Base-by-base conservation (phyloP, 1,284 basidiomycete species). In the Fistulinella cinereoalba region DNA sequence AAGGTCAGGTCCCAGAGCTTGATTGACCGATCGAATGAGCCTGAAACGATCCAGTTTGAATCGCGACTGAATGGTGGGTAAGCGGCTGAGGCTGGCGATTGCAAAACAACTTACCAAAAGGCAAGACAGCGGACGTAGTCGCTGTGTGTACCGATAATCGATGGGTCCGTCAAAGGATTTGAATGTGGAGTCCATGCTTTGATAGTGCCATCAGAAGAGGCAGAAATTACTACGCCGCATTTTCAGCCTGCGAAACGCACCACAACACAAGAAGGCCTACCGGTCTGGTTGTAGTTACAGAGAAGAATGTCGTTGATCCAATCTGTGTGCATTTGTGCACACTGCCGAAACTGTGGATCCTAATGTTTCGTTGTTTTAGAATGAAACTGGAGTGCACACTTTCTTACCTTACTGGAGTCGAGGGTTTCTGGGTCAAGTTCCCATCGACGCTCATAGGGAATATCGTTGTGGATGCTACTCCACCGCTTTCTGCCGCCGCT, bases 301-400 rank as follows among this genome's bases (percentile, higher is more conserved):
- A 99, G 77, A 7, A 95, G 64, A 49, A 99, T 83, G 60, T 98
- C 96, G 67, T 97, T 98, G 38, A 98, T 84, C 97, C 96, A 99
- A 69, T 98, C 94, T 0, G 87, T 84, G 62, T 96, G 92, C 10
- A 82, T 80, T 65, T 96, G 92, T 5, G 85, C 82, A 49, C 82
- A 85, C 66, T 95, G 91, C 38, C 93, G 78, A 62, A 94, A 95
- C 39, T 74, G 71, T 47, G 79, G 73, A 27, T 65, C 67, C 81
- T 84, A 39, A 36, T 32, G 42, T 6, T 6, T 44, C 12, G 45
- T 57, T 47, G 24, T 51, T 40, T 45, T 12, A 43, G 28, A 38
- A 37, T 25, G 32, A 15, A 40, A 41, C 32, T 25, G 33, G 43
- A 19, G 49, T 45, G 28, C 31, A 47, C 29, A 41, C n/a, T 32